phyloP scores from a whole-genome alignment of 2,329 filamentous ascomycete genomes.

The Albifimbria verrucaria region DNA sequence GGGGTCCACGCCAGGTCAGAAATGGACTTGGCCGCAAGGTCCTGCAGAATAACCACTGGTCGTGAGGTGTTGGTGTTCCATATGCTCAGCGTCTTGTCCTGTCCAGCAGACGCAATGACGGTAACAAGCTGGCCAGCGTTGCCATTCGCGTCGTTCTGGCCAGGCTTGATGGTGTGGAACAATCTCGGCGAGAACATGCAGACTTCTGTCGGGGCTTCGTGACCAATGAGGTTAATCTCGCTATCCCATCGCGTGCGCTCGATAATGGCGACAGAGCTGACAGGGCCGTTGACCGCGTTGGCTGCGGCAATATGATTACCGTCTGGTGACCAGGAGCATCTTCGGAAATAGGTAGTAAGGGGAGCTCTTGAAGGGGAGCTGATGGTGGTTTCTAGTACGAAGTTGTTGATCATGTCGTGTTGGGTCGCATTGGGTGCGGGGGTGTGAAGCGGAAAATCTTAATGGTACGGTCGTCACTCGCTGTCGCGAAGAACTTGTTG shows the following conservation, averaged over 20 bases:
- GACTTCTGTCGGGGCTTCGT: constrained; percentile 95
- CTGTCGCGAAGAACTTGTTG: constrained; percentile 98
- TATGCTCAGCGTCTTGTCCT: constrained; percentile 92
- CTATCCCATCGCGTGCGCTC: constrained; percentile 90
- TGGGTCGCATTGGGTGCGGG: constrained; percentile 87
- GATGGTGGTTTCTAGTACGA: constrained; percentile 91
- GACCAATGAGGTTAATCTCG: constrained; percentile 95
- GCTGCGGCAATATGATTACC: constrained; percentile 95
- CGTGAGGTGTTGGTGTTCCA: constrained; percentile 97
- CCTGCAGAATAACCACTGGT: constrained; percentile 85
- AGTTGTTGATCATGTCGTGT: constrained; percentile 96
- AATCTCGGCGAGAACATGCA: constrained; percentile 94
- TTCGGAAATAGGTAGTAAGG: constrained; percentile 91
- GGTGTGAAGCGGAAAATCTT: constrained; percentile 95
- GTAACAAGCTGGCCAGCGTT: constrained; percentile 62
- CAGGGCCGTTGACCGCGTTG: constrained; percentile 94
- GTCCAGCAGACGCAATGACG: constrained; percentile 93
- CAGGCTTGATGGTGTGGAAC: constrained; percentile 71
- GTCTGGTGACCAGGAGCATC: constrained; percentile 97
- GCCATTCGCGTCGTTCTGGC: constrained; percentile 47
- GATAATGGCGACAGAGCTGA: constrained; percentile 95
- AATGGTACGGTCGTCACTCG: constrained; percentile 93
- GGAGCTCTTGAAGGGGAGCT: constrained; percentile 88
- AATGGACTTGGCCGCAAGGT: constrained; percentile 85
- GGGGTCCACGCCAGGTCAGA: constrained; percentile 93